Evolutionary conservation across 2,329 filamentous ascomycete species (phyloP), one percentile per base, ranked within the genome.

Genomic region (Fusarium sp.): DNA sequence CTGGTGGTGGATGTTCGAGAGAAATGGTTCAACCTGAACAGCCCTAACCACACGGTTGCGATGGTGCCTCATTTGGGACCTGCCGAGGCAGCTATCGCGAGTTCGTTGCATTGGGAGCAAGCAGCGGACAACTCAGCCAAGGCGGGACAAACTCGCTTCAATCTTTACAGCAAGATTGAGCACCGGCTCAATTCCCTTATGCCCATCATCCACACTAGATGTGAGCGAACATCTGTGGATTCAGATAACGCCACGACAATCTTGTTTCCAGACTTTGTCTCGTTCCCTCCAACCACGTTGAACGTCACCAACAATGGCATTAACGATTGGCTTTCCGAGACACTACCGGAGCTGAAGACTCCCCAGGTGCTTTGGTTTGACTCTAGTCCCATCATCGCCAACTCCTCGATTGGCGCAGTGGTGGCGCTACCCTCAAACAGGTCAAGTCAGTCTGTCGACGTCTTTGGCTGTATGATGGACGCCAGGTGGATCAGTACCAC

Each of bases 381-480:
- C 34, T 61, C 68, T 1, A 60, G 51, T 13, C 52, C 70, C 2
- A 41, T 57, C 6, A 62, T 62, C 6, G 64, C 70, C 0, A 68
- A 63, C 2, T 64, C 48, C 3, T 73, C 70, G 3, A 48, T 71
- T 2, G 70, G 70, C 0, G 51, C 59, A 0, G n/a, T 66, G 1
- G 36, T 73, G 3, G 67, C 60, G 3, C 55, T 60, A 0, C 70
- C 70, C 1, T 59, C 62, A 0, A 63, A 68, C 27, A 51, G 40
- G 3, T 64, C 56, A 3, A 53, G 16, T 9, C 18, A 59, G 4
- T 23, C 60, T 2, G 48, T 64, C 6, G 67, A 73, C 15, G n/a
- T 73, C 1, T 73, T 73, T 5, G 70, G 70, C 2, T 73, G 70
- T 12, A 69, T 66, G 70, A 57, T 73, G 2, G 70, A 73, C 18